Evolutionary conservation across 1,284 basidiomycete genomes (phyloP).

Genomic region (Ustilago lituana): DNA sequence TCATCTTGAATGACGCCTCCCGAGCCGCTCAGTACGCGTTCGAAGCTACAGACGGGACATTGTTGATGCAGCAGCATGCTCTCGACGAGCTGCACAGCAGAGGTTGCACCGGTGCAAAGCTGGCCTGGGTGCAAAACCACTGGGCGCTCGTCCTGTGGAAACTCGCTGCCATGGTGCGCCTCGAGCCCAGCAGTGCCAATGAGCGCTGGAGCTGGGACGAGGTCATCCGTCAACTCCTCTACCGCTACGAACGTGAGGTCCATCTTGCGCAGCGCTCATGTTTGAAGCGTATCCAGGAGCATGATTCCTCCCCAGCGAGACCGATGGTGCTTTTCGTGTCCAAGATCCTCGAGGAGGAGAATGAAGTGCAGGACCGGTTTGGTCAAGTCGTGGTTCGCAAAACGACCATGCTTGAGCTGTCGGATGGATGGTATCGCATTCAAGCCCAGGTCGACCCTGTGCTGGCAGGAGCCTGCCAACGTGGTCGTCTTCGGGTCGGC

Average conservation of each 20-base stretch:
- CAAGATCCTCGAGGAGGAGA: slow-evolving; percentile 70
- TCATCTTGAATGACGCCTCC: slow-evolving; percentile 46
- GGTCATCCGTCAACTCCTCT: slow-evolving; percentile 82
- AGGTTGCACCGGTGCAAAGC: slow-evolving; percentile 71
- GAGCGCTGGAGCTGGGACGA: slow-evolving; percentile 53
- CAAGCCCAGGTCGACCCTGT: slow-evolving; percentile 79
- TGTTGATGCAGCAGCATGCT: slow-evolving; percentile 40
- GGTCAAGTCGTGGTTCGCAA: slow-evolving; percentile 10
- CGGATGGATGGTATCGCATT: slow-evolving; percentile 95
- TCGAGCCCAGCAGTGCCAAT: slow-evolving; percentile 69
- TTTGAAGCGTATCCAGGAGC: slow-evolving; percentile 79
- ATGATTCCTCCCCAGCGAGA: slow-evolving; percentile 76
- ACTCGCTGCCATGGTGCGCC: slow-evolving; percentile 80
- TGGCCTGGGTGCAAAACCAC: slow-evolving; percentile 88
- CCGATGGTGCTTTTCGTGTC: slow-evolving; percentile 88
- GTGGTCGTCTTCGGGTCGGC: slow-evolving; percentile 77
- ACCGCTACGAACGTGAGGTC: slow-evolving; percentile 90
- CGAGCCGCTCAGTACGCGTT: slow-evolving; percentile 52
- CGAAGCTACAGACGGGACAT: slow-evolving; percentile 19
- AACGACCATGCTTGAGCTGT: slow-evolving; percentile 76
- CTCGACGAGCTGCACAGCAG: slow-evolving; percentile 33
- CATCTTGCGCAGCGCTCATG: slow-evolving; percentile 81
- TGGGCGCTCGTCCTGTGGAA: slow-evolving; percentile 94
- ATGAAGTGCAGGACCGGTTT: slow-evolving; percentile 21
- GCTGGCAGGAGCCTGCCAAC: slow-evolving; percentile 76